Evolutionary conservation across 176 grass and related monocot species (phyloP).

Genomic region (Carex parvula): DNA sequence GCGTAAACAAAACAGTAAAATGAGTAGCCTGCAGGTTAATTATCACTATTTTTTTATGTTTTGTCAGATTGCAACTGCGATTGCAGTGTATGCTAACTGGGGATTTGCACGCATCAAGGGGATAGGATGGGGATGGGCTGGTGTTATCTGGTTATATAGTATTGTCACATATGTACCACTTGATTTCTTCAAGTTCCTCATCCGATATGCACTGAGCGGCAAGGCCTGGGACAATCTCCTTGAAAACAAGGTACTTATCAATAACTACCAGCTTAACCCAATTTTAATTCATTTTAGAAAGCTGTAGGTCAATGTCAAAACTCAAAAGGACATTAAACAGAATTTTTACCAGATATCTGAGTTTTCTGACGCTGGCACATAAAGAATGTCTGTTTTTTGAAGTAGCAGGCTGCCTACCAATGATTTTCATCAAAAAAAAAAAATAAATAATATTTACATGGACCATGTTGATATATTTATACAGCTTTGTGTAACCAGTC

Average conservation of each 20-base stretch:
- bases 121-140: slow-evolving; percentile 90
- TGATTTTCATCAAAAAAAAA: too few relatives aligned
- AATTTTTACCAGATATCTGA: background rate
- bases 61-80: slow-evolving; percentile 52
- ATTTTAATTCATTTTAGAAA: slow-evolving; percentile 3
- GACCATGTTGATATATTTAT: too few relatives aligned
- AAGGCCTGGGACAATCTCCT: slow-evolving; percentile 86
- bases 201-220: slow-evolving; percentile 81
- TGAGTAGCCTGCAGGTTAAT: background rate
- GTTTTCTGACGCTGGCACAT: background rate
- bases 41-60: background rate
- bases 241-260: slow-evolving; percentile 56
- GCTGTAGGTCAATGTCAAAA: background rate
- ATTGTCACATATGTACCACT: slow-evolving; percentile 65
- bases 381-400: background rate
- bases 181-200: slow-evolving; percentile 75
- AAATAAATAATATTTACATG: too few relatives aligned
- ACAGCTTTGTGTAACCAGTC: too few relatives aligned
- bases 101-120: slow-evolving; percentile 60
- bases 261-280: background rate
- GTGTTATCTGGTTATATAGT: slow-evolving; percentile 95
- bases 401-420: too few relatives aligned
- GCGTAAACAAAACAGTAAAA: background rate
- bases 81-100: slow-evolving; percentile 60
- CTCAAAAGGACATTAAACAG: background rate